Conservation (phyloP, 352 stramenopile species). For the Salisapilia sapeloensis region DNA sequence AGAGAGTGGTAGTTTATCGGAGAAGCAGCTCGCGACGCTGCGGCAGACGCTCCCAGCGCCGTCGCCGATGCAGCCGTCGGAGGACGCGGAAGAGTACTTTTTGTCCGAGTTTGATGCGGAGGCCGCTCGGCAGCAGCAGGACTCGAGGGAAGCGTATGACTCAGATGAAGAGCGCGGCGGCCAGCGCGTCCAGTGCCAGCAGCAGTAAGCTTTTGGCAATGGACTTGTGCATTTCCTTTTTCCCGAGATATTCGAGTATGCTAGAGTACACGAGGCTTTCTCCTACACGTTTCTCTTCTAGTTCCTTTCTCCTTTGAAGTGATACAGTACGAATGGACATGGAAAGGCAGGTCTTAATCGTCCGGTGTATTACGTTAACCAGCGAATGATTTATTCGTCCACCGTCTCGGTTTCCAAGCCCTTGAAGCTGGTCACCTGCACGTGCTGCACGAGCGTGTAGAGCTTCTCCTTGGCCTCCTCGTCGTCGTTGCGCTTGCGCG, state of each 20-base stretch:
- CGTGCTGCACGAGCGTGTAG: constrained; percentile 97
- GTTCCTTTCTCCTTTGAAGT: too few species aligned
- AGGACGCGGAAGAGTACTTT: constrained; percentile 66
- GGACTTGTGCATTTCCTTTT: constrained; percentile 7
- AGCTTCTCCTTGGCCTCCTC: constrained; percentile 98
- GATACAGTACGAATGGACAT: too few species aligned
- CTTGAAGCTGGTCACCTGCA: constrained; percentile 93
- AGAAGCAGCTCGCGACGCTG: constrained; percentile 69
- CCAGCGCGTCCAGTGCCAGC: constrained; percentile 78
- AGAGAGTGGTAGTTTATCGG: constrained; percentile 70
- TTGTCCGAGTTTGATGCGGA: constrained; percentile 88
- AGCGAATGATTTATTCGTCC: constrained; percentile 58
- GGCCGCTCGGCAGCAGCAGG: constrained; percentile 66
- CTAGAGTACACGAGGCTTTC: too few species aligned
- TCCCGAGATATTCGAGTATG: too few species aligned
- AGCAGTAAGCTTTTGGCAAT: constrained; percentile 45
- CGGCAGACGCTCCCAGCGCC: constrained; percentile 36
- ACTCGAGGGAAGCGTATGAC: constrained; percentile 67
- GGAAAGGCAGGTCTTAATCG: too few species aligned
- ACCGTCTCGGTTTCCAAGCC: constrained; percentile 94
- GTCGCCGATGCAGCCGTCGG: constrained; percentile 19
- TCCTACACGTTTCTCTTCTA: too few species aligned
- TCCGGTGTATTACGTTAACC: constrained; percentile 4
- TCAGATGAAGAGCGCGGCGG: constrained; percentile 89
- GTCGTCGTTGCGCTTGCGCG: constrained; percentile 97